Percentiles rank a stretch among this genome's conserved stretches.
Evolutionary conservation across 768 basidiomycete genomes (phyloP).

Genomic region (Serendipita vermifera): DNA sequence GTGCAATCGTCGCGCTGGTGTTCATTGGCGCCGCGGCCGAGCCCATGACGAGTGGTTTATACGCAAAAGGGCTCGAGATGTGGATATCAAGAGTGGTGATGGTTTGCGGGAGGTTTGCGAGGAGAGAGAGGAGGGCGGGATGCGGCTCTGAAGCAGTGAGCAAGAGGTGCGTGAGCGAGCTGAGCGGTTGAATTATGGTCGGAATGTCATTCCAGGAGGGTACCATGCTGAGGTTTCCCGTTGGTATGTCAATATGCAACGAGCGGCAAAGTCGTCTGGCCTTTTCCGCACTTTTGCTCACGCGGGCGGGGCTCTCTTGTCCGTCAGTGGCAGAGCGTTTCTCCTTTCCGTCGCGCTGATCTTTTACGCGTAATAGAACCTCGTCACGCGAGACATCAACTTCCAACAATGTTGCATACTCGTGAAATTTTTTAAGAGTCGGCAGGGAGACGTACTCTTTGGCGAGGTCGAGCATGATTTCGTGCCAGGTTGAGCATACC

Average conservation of each 20-base stretch:
- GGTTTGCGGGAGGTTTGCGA: not conserved
- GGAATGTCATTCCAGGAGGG: not conserved
- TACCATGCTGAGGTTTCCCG: not conserved
- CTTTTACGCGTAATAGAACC: not conserved
- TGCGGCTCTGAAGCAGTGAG: not conserved
- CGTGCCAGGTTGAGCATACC: not conserved
- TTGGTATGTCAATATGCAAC: not conserved
- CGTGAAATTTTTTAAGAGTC: not conserved
- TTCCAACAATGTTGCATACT: not conserved
- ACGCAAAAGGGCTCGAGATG: not conserved
- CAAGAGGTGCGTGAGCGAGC: not conserved
- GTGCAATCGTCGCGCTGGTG: not conserved
- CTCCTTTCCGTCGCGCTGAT: not conserved
- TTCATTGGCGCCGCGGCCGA: not conserved
- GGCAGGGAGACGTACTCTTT: conserved; percentile 1
- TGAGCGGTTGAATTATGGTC: not conserved
- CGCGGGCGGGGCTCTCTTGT: not conserved
- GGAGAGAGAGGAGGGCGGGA: not conserved
- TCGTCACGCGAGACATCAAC: not conserved
- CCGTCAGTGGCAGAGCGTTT: not conserved
- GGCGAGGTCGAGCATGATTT: not conserved
- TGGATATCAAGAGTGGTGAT: not conserved
- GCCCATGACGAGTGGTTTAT: not conserved
- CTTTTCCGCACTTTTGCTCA: not conserved
- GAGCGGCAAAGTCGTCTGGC: not conserved